These are phyloP conservation scores for Forsythia viridissima DNA, from an alignment of 257 asterid genomes.

Conservation along the genomic window DNA sequence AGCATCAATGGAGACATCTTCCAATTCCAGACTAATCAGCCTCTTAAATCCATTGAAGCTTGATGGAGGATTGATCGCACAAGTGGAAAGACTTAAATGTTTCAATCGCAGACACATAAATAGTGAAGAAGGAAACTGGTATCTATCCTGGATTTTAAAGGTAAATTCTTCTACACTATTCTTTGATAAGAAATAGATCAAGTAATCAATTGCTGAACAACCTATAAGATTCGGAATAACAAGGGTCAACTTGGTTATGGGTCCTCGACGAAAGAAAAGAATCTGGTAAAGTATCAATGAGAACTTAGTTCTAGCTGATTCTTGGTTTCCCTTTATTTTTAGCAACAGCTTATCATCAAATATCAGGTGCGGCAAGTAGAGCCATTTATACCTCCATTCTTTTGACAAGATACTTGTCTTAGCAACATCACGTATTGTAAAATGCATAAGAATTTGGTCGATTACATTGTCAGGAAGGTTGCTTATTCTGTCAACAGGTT, in stretches of 20 bases:
- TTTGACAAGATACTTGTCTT: constrained; percentile 18
- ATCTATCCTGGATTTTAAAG: neutral
- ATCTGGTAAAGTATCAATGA: neutral
- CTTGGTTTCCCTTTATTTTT: neutral
- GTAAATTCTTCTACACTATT: neutral
- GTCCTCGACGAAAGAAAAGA: constrained; percentile 15
- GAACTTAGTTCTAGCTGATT: neutral
- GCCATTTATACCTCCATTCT: constrained; percentile 17
- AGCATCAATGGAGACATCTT: neutral
- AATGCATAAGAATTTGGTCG: neutral
- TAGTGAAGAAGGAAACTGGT: neutral
- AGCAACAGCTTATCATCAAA: constrained; percentile 1
- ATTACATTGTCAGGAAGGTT: constrained; percentile 8
- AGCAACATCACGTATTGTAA: constrained; percentile 11
- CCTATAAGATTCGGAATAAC: neutral
- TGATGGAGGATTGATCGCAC: constrained; percentile 8
- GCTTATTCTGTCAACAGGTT: constrained; percentile 2
- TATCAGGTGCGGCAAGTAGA: neutral
- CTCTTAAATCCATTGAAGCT: neutral
- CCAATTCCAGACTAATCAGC: neutral
- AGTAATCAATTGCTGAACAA: neutral
- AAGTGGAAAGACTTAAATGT: neutral
- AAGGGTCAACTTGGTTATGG: neutral
- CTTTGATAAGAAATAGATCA: neutral
- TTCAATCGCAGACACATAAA: neutral